Conservation (phyloP, 371 early-diverging fungal genomes). For the Dentiscutata heterogama region DNA sequence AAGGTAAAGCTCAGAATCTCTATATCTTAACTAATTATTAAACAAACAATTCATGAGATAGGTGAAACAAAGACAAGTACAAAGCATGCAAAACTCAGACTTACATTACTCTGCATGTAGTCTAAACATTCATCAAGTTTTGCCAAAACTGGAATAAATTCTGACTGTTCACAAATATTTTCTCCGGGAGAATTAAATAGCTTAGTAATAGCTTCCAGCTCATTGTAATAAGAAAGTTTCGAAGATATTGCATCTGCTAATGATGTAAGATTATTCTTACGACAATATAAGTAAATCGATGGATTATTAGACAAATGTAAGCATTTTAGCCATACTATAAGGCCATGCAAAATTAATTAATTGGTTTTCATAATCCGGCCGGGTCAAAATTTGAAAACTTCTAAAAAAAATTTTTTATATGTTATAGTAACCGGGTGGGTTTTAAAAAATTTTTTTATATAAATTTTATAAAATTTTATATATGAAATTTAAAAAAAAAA, state of each 20-base stretch:
- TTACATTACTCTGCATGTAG: slow-evolving; percentile 82
- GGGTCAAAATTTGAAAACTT: no score
- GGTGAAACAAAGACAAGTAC: not conserved
- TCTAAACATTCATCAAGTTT: slow-evolving; percentile 81
- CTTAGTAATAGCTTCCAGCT: slow-evolving; percentile 81
- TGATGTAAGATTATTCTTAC: slow-evolving; percentile 66
- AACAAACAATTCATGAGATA: not conserved
- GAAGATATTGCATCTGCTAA: slow-evolving; percentile 73
- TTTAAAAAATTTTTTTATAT: no score
- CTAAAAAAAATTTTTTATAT: no score
- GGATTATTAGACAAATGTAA: not conserved
- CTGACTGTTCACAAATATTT: slow-evolving; percentile 75
- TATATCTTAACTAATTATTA: slow-evolving; percentile 66
- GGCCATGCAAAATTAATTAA: no score
- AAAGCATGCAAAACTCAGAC: slow-evolving; percentile 16
- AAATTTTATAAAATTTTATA: no score
- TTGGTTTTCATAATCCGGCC: no score
- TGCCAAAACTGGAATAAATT: slow-evolving; percentile 82
- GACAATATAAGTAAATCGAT: not conserved
- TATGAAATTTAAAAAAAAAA: no score
- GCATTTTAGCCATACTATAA: not conserved
- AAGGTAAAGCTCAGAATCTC: slow-evolving; percentile 88
- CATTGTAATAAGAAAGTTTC: slow-evolving; percentile 80
- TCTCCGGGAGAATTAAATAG: slow-evolving; percentile 87
- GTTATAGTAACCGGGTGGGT: no score